These are phyloP conservation scores for Basidioascus undulatus DNA, from an alignment of 768 basidiomycete genomes.

Conservation along the genomic window DNA sequence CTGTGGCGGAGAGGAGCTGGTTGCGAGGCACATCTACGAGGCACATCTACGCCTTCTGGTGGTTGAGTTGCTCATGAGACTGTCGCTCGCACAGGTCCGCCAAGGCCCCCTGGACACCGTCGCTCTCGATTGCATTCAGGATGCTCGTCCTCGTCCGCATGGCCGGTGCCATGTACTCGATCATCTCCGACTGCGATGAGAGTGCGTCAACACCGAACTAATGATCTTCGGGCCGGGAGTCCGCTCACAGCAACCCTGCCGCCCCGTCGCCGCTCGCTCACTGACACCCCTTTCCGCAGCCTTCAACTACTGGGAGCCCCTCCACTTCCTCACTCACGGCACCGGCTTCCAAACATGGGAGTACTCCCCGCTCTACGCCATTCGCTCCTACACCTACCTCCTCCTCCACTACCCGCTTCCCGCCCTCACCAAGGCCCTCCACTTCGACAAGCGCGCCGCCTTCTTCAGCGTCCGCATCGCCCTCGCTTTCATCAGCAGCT, in stretches of 20 bases:
- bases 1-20: too few species aligned
- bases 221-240: too few species aligned
- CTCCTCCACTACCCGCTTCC: slow-evolving; percentile 45
- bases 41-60: too few species aligned
- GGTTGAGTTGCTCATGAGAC: too few species aligned
- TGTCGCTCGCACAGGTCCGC: too few species aligned
- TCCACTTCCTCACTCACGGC: slow-evolving; percentile 70
- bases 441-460: slow-evolving; percentile 35
- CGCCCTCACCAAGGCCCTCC: slow-evolving; percentile 5
- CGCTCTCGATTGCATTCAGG: slow-evolving; percentile 59
- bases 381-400: slow-evolving; percentile 87
- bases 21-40: too few species aligned
- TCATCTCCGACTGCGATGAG: slow-evolving; percentile 91
- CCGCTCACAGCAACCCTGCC: background rate
- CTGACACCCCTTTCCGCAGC: slow-evolving; percentile 32
- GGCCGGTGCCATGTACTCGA: slow-evolving; percentile 75
- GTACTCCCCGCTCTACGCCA: slow-evolving; percentile 65
- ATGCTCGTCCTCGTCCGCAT: slow-evolving; percentile 59
- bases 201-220: slow-evolving; percentile 32
- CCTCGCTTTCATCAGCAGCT: slow-evolving; percentile 42
- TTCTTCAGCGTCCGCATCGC: slow-evolving; percentile 76
- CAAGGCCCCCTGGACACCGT: slow-evolving; percentile 58
- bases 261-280: background rate
- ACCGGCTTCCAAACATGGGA: slow-evolving; percentile 98
- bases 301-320: slow-evolving; percentile 96